Conservation (phyloP, 2,329 filamentous ascomycete species). For the Penicillium crustosum region DNA sequence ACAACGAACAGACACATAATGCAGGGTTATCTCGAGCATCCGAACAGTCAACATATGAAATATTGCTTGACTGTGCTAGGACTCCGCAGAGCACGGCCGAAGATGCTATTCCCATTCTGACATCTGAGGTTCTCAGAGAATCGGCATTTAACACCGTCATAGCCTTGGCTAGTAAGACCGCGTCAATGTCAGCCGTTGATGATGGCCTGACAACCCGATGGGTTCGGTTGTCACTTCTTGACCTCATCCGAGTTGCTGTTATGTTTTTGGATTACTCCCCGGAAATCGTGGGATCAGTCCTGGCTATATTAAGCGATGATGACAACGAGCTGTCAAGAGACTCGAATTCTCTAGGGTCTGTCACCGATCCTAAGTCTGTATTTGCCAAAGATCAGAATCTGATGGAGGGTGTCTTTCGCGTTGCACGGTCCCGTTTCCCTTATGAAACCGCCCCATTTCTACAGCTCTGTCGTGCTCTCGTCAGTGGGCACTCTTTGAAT, state of each 20-base stretch:
- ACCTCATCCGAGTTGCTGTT: constrained; percentile 67
- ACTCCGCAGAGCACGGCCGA: constrained; percentile 41
- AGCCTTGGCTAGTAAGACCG: constrained; percentile 46
- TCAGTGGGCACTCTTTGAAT: constrained; percentile 46
- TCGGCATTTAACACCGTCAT: constrained; percentile 52
- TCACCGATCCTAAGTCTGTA: constrained; percentile 45
- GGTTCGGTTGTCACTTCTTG: constrained; percentile 65
- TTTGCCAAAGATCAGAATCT: constrained; percentile 60
- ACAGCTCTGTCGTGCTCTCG: constrained; percentile 66
- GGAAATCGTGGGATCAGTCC: constrained; percentile 65
- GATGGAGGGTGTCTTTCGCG: constrained; percentile 60
- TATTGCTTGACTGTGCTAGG: constrained; percentile 48
- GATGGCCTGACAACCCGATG: constrained; percentile 60
- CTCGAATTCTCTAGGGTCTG: constrained; percentile 17
- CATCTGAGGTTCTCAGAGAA: constrained; percentile 47
- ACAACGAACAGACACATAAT: constrained; percentile 39
- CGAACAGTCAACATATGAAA: constrained; percentile 48
- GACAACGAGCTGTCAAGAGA: constrained; percentile 22
- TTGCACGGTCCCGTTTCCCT: constrained; percentile 75
- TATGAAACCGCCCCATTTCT: constrained; percentile 81
- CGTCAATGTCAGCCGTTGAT: constrained; percentile 50
- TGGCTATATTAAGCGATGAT: constrained; percentile 61
- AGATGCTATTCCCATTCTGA: constrained; percentile 51
- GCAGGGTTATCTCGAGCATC: constrained; percentile 29
- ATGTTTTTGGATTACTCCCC: constrained; percentile 69